These are phyloP conservation scores for Colletotrichum kahawae DNA, from an alignment of 2,329 filamentous ascomycete species.

Conservation along the genomic window DNA sequence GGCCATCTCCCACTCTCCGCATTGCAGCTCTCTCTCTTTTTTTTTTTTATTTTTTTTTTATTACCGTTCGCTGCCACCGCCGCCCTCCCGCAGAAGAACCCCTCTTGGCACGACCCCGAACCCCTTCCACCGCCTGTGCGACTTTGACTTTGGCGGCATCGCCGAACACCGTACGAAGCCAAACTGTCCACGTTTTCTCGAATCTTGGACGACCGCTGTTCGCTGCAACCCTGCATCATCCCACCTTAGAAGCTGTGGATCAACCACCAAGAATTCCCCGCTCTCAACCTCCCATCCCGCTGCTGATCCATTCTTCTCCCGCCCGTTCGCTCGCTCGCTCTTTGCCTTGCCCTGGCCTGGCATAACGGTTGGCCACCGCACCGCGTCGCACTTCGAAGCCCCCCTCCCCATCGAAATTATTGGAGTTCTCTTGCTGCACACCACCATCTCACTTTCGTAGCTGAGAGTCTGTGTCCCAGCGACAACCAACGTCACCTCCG, in stretches of 20 bases:
- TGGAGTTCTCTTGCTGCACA: not conserved
- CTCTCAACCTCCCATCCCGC: slow-evolving; percentile 21
- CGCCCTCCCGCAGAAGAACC: not conserved
- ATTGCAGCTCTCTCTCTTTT: not conserved
- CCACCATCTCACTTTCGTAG: not conserved
- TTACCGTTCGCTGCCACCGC: not conserved
- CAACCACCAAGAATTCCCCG: slow-evolving; percentile 18
- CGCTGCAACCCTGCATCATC: slow-evolving; percentile 22
- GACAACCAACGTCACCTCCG: not conserved
- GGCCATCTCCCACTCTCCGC: not conserved
- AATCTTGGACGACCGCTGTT: slow-evolving; percentile 8
- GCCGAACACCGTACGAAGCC: slow-evolving; percentile 11
- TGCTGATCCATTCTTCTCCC: slow-evolving; percentile 12
- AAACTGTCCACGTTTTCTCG: not conserved
- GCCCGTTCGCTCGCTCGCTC: not conserved
- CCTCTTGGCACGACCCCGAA: not conserved
- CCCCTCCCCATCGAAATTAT: not conserved
- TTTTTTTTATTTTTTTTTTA: not conserved
- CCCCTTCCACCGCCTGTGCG: not conserved
- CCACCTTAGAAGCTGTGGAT: slow-evolving; percentile 20
- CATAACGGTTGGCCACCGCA: not conserved
- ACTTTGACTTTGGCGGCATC: not conserved
- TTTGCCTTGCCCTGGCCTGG: slow-evolving; percentile 4
- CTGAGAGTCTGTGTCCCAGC: not conserved
- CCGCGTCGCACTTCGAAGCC: not conserved